Evolutionary conservation across 257 asterid genomes (phyloP).

Genomic region (Mentha longifolia): DNA sequence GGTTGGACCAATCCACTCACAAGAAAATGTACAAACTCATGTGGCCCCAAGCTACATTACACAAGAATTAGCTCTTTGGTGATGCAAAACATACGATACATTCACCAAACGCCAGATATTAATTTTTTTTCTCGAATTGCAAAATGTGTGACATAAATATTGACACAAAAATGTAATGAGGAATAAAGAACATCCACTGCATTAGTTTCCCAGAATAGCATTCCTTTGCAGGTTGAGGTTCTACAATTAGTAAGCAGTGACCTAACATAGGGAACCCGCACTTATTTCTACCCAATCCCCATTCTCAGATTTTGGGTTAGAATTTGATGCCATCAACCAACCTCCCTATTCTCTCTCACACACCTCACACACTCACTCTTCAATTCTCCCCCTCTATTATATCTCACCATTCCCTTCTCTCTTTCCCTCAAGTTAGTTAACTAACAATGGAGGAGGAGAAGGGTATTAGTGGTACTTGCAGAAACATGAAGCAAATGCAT

Average conservation of each 20-base stretch:
- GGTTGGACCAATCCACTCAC: constrained; percentile 34
- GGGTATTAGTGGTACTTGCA: too few species aligned
- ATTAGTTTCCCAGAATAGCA: constrained; percentile 56
- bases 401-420: constrained; percentile 18
- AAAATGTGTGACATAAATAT: constrained; percentile 41
- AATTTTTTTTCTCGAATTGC: background rate
- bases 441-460: constrained; percentile 30
- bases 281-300: constrained; percentile 57
- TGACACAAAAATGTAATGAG: constrained; percentile 51
- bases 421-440: background rate
- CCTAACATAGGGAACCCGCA: constrained; percentile 71
- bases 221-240: constrained; percentile 58
- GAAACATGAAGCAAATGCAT: constrained; percentile 40
- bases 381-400: constrained; percentile 29
- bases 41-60: constrained; percentile 17
- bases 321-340: constrained; percentile 43
- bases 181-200: constrained; percentile 62
- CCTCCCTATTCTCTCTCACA: constrained; percentile 11
- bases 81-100: constrained; percentile 35
- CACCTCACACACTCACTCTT: constrained; percentile 2
- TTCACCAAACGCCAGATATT: constrained; percentile 33
- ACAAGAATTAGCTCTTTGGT: constrained; percentile 23
- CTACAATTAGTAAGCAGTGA: constrained; percentile 51
- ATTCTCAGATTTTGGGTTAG: constrained; percentile 40
- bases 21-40: constrained; percentile 10